Percentiles rank a stretch among this genome's conserved stretches.
phyloP scores from a whole-genome alignment of 2,329 filamentous ascomycete genomes.

The Tolypocladium inflatum region DNA sequence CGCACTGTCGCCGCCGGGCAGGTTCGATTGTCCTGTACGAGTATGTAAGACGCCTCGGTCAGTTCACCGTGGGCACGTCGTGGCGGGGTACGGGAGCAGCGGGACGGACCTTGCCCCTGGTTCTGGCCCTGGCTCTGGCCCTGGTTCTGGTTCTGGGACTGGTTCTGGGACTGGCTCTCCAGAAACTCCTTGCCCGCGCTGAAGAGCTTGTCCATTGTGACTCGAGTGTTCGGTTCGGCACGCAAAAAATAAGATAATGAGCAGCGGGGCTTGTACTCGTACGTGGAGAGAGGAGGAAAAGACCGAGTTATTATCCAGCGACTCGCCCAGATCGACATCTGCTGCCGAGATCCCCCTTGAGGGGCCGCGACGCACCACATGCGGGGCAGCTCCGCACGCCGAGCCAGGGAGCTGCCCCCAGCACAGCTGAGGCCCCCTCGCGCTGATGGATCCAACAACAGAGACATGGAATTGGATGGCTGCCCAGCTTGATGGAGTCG shows the following conservation, averaged over 20 bases:
- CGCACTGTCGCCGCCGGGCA: conserved; percentile 8
- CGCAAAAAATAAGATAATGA: neutral
- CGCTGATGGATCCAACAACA: neutral
- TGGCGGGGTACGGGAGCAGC: neutral
- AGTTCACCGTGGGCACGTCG: neutral
- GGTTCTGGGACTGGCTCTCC: conserved; percentile 16
- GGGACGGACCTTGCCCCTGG: conserved; percentile 3
- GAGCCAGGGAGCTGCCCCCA: neutral
- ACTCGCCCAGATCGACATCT: neutral
- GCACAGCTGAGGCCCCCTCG: neutral
- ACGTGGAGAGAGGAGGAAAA: neutral
- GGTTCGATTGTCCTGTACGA: conserved; percentile 3
- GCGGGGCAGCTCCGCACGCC: neutral
- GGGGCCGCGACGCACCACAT: neutral
- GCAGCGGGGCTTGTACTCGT: neutral
- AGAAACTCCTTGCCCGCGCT: conserved; percentile 28
- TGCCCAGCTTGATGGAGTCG: neutral
- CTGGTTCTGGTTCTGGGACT: conserved; percentile 12
- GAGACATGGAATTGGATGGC: neutral
- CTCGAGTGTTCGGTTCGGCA: neutral
- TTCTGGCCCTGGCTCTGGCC: conserved; percentile 14
- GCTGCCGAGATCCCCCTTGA: neutral
- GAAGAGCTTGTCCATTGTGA: conserved; percentile 28
- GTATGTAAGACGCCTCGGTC: neutral
- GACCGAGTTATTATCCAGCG: neutral